Conservation (phyloP, 192 early-diverging fungal species). For the Coemansia sp. region DNA sequence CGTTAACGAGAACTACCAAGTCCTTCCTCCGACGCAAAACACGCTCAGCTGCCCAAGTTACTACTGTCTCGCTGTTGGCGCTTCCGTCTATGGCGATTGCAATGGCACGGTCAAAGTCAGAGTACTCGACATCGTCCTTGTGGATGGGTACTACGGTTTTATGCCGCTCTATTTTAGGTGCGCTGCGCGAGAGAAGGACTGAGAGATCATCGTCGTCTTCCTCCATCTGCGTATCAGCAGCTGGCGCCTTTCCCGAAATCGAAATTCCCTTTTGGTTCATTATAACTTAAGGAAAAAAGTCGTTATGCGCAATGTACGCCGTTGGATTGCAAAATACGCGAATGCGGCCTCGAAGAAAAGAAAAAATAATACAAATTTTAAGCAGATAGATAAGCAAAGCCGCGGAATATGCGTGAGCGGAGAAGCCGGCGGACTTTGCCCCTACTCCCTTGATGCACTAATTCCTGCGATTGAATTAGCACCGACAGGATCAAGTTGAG, state of each 20-base stretch:
- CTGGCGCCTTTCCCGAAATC: conserved; percentile 39
- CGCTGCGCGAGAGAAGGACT: conserved; percentile 48
- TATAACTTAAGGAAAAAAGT: not conserved
- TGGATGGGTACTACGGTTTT: conserved; percentile 54
- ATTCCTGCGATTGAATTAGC: not conserved
- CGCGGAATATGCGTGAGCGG: not conserved
- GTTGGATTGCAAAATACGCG: not conserved
- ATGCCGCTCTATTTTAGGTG: conserved; percentile 52
- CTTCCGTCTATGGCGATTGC: conserved; percentile 51
- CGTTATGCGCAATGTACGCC: conserved; percentile 4
- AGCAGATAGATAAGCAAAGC: not conserved
- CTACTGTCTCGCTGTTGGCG: conserved; percentile 46
- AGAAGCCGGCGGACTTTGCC: not conserved
- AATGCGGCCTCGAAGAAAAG: no score
- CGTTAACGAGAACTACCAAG: conserved; percentile 50
- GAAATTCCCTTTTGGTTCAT: conserved; percentile 30
- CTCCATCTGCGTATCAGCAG: conserved; percentile 32
- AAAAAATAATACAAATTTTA: conserved; percentile 11
- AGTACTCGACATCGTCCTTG: conserved; percentile 55
- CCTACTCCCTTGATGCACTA: not conserved
- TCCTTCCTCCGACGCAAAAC: conserved; percentile 52
- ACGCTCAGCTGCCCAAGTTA: conserved; percentile 50
- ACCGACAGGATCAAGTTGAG: not conserved
- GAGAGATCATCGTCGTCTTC: conserved; percentile 55
- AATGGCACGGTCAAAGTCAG: conserved; percentile 55